Evolutionary conservation across 306 rosid genomes (phyloP), one percentile per base, ranked within the genome.

Genomic region (Trifolium dubium): DNA sequence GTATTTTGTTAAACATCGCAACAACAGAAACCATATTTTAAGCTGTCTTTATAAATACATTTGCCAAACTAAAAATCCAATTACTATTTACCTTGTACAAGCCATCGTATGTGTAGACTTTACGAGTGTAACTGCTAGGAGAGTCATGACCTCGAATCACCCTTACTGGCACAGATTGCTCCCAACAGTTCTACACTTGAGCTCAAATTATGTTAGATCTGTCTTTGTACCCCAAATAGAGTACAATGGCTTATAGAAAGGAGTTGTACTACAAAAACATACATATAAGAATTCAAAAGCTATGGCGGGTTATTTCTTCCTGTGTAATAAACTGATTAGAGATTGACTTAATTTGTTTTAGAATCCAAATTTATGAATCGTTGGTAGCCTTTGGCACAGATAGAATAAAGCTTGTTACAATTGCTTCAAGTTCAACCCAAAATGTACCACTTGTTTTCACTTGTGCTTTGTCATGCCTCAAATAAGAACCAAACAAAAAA

Each of bases 51-150:
- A 58, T 5, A 29, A 1, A 73, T 30, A 64, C 40, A 3, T 46
- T 49, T 18, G 37, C 5, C 10, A 13, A 49, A 53, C 56, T 32
- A 28, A 35, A 46, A 5, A 30, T 44, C 10, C 8, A 44, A 74
- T 28, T 56, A 11, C 6, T 10, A 18, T 50, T 67, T 85, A 94
- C 99, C 93, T 92, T 86, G 86, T 94, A 94, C 82, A 94, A 89
- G 28, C 99, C 99, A 85, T 94, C 99, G 35, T 92, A 94, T 8
- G 99, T 94, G 86, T 94, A 94, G 15, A 94, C 82, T 90, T 87
- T 94, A 29, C 92, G 86, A 68, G 88, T 47, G 77, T 93, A 93
- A 81, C 98, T 90, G 79, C 83, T 86, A 15, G 81, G 18, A 71
- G 88, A 94, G 44, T 79, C 87, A 72, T 88, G 99, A 61, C 99